Evolutionary conservation across 164 flowering plant genomes (phyloP).

Genomic region (Protea cynaroides): DNA sequence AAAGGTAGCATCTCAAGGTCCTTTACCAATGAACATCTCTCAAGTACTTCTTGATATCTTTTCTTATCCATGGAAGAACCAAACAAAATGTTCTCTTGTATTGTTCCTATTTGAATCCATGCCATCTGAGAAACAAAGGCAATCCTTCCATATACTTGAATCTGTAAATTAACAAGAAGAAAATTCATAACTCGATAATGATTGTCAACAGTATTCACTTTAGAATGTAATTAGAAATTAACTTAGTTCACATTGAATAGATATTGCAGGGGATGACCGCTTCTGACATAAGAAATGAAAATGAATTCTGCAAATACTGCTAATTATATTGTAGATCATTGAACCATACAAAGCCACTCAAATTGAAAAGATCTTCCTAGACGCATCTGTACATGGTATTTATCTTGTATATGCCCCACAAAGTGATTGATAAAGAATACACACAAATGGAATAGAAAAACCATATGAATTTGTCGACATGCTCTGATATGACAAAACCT

Average conservation of each 20-base stretch:
- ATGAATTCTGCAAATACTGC: too few relatives aligned
- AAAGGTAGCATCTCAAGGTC: slow-evolving; percentile 72
- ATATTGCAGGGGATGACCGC: not conserved
- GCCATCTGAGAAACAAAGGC: slow-evolving; percentile 86
- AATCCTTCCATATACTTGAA: slow-evolving; percentile 52
- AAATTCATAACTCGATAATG: not conserved
- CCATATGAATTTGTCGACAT: too few relatives aligned
- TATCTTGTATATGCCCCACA: too few relatives aligned
- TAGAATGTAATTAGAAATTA: not conserved
- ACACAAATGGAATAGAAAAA: too few relatives aligned
- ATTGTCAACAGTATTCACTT: not conserved
- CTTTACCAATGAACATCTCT: slow-evolving; percentile 61
- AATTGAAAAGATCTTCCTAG: too few relatives aligned
- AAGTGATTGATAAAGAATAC: too few relatives aligned
- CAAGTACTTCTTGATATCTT: slow-evolving; percentile 49
- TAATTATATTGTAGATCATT: too few relatives aligned
- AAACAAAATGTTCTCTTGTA: slow-evolving; percentile 75
- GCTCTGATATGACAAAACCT: too few relatives aligned
- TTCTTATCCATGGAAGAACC: slow-evolving; percentile 49
- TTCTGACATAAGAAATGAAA: not conserved
- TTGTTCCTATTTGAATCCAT: slow-evolving; percentile 83
- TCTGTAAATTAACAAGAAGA: slow-evolving; percentile 28
- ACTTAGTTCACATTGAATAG: not conserved
- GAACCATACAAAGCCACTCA: too few relatives aligned
- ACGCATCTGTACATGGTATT: too few relatives aligned